Base-by-base conservation (phyloP, 2,329 filamentous ascomycete genomes). In the Phaeosphaeriaceae sp. region DNA sequence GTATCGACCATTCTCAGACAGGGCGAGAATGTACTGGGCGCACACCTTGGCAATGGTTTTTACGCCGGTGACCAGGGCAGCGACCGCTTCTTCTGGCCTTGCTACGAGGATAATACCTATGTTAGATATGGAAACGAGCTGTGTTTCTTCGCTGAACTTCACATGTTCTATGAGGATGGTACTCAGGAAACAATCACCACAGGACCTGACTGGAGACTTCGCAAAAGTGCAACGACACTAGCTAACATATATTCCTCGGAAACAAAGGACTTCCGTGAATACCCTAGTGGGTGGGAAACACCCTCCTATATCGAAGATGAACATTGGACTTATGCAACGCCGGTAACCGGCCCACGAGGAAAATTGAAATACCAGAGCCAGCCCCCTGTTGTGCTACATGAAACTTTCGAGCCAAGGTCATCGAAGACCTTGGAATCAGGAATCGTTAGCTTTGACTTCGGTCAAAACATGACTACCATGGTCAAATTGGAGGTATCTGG, bases 11-110 rank as follows among this genome's bases (percentile, higher is more conserved):
- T 67, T 9, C 46, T 78, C 1, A 51, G 23, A 0, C 35, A 52
- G 9, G 72, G 71, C 0, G 63, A 67, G 9, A 75, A 76, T 30
- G 70, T 70, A 1, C 46, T 76, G 7, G 73, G 68, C 4, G 72
- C 72, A 5, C 71, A 76, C 44, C 54, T 78, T 1, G 59, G 57
- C 2, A 78, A 79, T 26, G 77, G 77, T 0, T 79, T 78, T 56
- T 78, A 77, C 34, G 76, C 76, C 6, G 76, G 77, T 2, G 73
- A 76, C 28, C 69, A 76, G 36, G 73, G 73, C 8, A 46, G 54
- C 3, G 72, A 76, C 37, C 69, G 73, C 5, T 76, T 76, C 60
- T 76, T 76, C 56, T 76, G 74, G 74, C 73, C 73, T 12, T 74
- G 68, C 63, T 76, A 76, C 30, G 73, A 76, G 51, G 74, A 76